Evolutionary conservation across 306 rosid genomes (phyloP).

Genomic region (Cucumis hystrix): DNA sequence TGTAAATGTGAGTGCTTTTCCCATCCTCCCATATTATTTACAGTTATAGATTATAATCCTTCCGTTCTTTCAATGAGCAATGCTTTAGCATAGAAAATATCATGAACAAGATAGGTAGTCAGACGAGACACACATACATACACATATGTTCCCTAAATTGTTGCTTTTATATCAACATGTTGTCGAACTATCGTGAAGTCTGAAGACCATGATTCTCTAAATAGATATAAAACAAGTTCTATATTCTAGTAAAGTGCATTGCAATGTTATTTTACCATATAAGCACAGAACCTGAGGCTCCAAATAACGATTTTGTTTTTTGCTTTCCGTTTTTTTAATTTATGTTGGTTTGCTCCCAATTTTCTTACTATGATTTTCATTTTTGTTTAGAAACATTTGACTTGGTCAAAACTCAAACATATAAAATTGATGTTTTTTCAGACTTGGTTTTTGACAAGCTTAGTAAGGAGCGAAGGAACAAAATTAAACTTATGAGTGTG

Average conservation of each 20-base stretch:
- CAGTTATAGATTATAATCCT: background rate
- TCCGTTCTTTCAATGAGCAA: background rate
- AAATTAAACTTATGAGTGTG: background rate
- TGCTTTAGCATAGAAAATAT: background rate
- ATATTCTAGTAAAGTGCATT: background rate
- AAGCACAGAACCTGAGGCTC: background rate
- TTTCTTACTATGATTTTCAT: too few relatives aligned
- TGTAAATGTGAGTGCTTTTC: constrained; percentile 2
- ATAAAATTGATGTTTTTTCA: too few relatives aligned
- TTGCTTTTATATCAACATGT: background rate
- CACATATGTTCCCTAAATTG: background rate
- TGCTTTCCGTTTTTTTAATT: background rate
- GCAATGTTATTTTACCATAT: background rate
- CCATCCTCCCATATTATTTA: background rate
- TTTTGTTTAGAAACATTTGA: too few relatives aligned
- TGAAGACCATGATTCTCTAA: background rate
- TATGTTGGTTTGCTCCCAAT: too few relatives aligned
- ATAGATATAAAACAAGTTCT: background rate
- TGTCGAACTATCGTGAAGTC: background rate
- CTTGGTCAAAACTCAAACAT: too few relatives aligned
- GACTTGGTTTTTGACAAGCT: too few relatives aligned
- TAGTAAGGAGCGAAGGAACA: too few relatives aligned
- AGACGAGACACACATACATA: background rate
- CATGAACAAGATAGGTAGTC: background rate
- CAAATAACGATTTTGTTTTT: background rate